phyloP scores from a whole-genome alignment of 805 yeast genomes.

The Candida saitoana region DNA sequence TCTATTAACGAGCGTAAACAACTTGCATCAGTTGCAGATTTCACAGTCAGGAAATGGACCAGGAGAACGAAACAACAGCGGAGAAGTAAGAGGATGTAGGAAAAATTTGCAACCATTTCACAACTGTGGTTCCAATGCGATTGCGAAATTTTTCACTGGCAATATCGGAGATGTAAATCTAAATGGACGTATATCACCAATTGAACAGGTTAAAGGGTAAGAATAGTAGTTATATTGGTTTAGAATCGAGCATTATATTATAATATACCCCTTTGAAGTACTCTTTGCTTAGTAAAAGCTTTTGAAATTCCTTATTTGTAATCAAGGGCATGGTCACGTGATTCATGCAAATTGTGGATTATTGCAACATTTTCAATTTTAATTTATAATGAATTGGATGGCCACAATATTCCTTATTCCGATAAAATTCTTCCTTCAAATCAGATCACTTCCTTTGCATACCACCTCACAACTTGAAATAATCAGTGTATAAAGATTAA shows the following conservation, averaged over 20 bases:
- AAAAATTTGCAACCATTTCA: background rate
- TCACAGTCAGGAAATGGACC: conserved; percentile 8
- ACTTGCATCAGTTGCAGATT: no score
- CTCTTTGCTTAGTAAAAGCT: no score
- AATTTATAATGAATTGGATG: conserved; percentile 1
- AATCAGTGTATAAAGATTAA: background rate
- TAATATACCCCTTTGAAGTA: no score
- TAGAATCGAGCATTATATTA: no score
- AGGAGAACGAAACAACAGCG: no score
- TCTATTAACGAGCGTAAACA: no score
- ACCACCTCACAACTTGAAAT: background rate
- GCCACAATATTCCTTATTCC: conserved; percentile 4
- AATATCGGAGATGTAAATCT: no score
- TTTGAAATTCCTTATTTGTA: no score
- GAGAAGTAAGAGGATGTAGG: background rate
- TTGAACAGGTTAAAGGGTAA: no score
- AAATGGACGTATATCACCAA: no score
- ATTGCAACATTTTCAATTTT: conserved; percentile 5
- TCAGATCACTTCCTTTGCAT: background rate
- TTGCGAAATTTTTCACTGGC: background rate
- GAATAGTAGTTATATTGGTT: no score
- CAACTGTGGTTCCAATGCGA: background rate
- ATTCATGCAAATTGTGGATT: conserved; percentile 6
- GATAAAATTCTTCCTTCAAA: no score
- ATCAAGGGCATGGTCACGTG: conserved; percentile 1